Conservation (phyloP, 108 stramenopile genomes). For the Pseudonitzschia delicatissima region DNA sequence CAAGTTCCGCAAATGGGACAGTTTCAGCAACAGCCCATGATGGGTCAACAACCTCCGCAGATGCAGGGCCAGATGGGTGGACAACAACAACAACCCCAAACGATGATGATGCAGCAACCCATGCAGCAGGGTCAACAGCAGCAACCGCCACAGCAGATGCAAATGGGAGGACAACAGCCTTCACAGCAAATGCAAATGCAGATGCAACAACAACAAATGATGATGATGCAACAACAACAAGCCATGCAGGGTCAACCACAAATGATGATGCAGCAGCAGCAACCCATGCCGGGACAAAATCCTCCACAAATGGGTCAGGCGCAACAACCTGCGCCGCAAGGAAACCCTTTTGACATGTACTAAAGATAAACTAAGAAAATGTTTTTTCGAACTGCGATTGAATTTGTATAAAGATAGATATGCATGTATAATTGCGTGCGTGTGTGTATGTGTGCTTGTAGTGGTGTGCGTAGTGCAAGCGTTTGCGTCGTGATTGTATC, state of each 20-base stretch:
- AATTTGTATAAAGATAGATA: neutral
- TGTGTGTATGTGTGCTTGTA: no score
- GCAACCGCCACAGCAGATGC: slow-evolving; percentile 3
- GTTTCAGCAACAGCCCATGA: slow-evolving; percentile 6
- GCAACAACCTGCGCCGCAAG: slow-evolving; percentile 24
- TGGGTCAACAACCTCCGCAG: slow-evolving; percentile 19
- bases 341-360: slow-evolving; percentile 49
- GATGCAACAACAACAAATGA: neutral
- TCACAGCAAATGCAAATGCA: slow-evolving; percentile 1
- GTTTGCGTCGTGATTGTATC: no score
- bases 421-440: neutral
- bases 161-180: neutral
- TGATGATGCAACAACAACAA: slow-evolving; percentile 19
- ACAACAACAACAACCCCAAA: slow-evolving; percentile 13
- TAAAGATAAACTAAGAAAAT: slow-evolving; percentile 11
- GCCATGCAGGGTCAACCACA: neutral
- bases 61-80: slow-evolving; percentile 11
- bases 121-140: neutral
- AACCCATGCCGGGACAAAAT: slow-evolving; percentile 3
- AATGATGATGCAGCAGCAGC: slow-evolving; percentile 3
- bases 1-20: slow-evolving; percentile 9
- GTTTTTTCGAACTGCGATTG: no score
- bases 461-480: no score
- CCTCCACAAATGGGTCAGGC: slow-evolving; percentile 1
- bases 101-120: slow-evolving; percentile 13